Percentiles rank a stretch among this genome's conserved stretches.
phyloP scores from a whole-genome alignment of 306 rosid species.

The Vigna angularis region DNA sequence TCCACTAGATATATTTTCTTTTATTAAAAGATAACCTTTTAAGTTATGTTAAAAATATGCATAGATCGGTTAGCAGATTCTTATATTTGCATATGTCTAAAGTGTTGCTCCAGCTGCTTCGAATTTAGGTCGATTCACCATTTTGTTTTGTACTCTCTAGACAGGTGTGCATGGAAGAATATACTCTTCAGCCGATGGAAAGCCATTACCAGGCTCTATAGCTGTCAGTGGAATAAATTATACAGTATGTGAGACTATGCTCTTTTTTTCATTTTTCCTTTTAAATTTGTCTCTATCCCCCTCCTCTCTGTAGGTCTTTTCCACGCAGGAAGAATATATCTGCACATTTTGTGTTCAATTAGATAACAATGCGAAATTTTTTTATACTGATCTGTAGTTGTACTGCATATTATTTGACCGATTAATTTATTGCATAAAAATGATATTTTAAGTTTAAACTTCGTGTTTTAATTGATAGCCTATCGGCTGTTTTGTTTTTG shows the following conservation, averaged over 20 bases:
- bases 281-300: neutral
- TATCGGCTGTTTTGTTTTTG: neutral
- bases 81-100: neutral
- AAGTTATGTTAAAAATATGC: neutral
- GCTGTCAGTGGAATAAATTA: conserved; percentile 75
- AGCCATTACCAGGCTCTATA: conserved; percentile 74
- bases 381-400: neutral
- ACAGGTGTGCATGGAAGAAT: conserved; percentile 91
- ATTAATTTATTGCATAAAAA: neutral
- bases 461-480: neutral
- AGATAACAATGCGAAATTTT: too few relatives aligned
- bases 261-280: neutral
- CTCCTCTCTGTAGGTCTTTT: neutral
- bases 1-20: neutral
- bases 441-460: neutral
- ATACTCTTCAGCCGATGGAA: conserved; percentile 79
- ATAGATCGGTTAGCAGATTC: neutral
- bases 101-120: conserved; percentile 25
- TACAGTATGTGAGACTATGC: conserved; percentile 52
- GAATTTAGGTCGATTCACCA: conserved; percentile 30
- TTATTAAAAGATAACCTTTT: neutral
- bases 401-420: conserved; percentile 15
- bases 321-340: neutral
- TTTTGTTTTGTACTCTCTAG: conserved; percentile 55
- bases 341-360: too few relatives aligned